Conservation (phyloP, 257 asterid genomes). For the Parsonsia alboflavescens region DNA sequence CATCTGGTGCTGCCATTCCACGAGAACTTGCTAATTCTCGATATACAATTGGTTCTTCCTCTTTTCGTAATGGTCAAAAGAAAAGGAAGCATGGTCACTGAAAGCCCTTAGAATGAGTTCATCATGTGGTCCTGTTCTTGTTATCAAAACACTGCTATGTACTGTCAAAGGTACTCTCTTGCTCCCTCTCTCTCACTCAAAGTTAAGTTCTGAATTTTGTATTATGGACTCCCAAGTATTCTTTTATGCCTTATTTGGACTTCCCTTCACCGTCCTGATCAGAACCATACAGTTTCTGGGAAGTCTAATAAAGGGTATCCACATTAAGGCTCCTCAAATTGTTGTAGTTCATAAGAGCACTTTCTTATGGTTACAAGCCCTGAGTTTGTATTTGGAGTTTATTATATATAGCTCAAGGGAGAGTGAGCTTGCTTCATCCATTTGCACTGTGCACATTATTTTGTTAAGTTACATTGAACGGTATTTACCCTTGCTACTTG, state of each 20-base stretch:
- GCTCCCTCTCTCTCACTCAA: neutral
- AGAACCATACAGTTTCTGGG: neutral
- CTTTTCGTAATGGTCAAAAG: conserved; percentile 41
- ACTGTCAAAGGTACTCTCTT: conserved; percentile 5
- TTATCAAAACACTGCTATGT: neutral
- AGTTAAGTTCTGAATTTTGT: neutral
- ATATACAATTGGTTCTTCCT: conserved; percentile 28
- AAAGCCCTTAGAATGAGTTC: neutral
- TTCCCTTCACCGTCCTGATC: neutral
- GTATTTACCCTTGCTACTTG: neutral
- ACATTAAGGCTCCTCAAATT: neutral
- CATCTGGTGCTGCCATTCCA: conserved; percentile 77
- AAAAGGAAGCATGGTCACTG: conserved; percentile 55
- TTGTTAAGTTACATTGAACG: neutral
- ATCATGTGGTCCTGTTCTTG: neutral
- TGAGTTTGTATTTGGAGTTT: neutral
- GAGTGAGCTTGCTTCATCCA: neutral
- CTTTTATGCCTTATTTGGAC: neutral
- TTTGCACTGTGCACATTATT: neutral
- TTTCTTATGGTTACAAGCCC: neutral
- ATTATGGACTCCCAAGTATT: neutral
- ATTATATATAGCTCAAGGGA: too few species aligned
- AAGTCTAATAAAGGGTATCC: neutral
- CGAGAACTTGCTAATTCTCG: conserved; percentile 65
- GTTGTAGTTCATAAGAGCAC: neutral